Conservation (phyloP, 2,329 filamentous ascomycete species). For the Diplodia mutila region DNA sequence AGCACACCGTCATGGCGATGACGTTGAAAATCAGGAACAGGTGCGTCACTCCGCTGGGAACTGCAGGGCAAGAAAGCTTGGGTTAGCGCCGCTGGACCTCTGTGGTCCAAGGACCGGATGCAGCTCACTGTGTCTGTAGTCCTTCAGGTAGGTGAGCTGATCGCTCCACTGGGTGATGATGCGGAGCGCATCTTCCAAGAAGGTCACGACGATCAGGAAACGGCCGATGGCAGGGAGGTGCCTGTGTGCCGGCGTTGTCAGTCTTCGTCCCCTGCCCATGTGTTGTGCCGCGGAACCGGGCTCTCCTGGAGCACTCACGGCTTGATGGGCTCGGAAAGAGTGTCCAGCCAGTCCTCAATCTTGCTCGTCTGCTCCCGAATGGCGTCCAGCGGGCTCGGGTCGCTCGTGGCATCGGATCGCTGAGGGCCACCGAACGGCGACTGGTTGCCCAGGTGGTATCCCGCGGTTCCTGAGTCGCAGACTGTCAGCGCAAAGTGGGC, state of each 20-base stretch:
- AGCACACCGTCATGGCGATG: slow-evolving; percentile 81
- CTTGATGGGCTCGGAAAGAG: slow-evolving; percentile 85
- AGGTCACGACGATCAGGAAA: slow-evolving; percentile 97
- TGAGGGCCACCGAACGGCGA: slow-evolving; percentile 69
- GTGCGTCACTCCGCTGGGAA: slow-evolving; percentile 86
- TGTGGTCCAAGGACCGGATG: slow-evolving; percentile 13
- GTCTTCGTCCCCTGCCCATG: slow-evolving; percentile 25
- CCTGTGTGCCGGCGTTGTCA: slow-evolving; percentile 53
- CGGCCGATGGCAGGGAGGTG: slow-evolving; percentile 94
- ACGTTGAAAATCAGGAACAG: slow-evolving; percentile 91
- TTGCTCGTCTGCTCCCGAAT: slow-evolving; percentile 96
- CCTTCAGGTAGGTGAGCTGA: slow-evolving; percentile 88
- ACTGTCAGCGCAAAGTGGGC: neutral
- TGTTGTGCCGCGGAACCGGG: neutral
- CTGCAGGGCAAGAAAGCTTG: slow-evolving; percentile 52
- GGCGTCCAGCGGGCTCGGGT: slow-evolving; percentile 80
- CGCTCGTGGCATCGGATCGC: slow-evolving; percentile 63
- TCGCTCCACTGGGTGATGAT: slow-evolving; percentile 98
- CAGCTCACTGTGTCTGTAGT: slow-evolving; percentile 87
- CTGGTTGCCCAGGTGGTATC: slow-evolving; percentile 80
- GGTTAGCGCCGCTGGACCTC: slow-evolving; percentile 24
- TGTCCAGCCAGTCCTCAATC: slow-evolving; percentile 93
- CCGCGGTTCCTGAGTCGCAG: slow-evolving; percentile 59
- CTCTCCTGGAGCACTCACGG: slow-evolving; percentile 66
- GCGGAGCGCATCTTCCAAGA: slow-evolving; percentile 92